Percentiles rank a stretch among this genome's conserved stretches.
Evolutionary conservation across 2,329 filamentous ascomycete species (phyloP).

Genomic region (Fusarium poae): DNA sequence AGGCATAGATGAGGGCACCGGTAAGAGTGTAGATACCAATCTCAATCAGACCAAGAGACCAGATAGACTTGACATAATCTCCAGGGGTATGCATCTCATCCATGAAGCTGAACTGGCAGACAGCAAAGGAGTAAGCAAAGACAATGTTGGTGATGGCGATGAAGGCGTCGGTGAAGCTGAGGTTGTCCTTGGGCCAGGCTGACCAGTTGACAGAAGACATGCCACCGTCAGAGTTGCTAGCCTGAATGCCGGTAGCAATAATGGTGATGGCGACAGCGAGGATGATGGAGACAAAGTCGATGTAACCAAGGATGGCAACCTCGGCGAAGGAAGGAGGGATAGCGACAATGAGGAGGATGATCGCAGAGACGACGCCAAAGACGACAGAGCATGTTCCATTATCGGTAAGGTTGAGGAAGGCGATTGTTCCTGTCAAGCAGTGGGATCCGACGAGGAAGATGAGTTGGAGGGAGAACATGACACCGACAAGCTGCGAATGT

Average conservation of each 20-base stretch:
- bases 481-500: constrained; percentile 62
- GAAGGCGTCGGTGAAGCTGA: constrained; percentile 68
- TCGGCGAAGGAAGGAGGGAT: constrained; percentile 64
- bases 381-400: constrained; percentile 63
- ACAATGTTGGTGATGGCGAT: constrained; percentile 76
- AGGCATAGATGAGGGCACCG: constrained; percentile 76
- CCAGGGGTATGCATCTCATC: constrained; percentile 65
- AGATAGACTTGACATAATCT: constrained; percentile 68
- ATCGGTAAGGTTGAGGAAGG: constrained; percentile 73
- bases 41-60: constrained; percentile 71
- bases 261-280: constrained; percentile 75
- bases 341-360: constrained; percentile 61
- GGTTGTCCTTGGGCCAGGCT: constrained; percentile 60
- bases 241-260: constrained; percentile 70
- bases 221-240: constrained; percentile 50
- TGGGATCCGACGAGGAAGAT: constrained; percentile 80
- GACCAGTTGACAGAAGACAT: constrained; percentile 56
- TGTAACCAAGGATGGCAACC: constrained; percentile 63
- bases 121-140: constrained; percentile 73
- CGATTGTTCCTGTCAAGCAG: constrained; percentile 76
- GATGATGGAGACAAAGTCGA: constrained; percentile 72
- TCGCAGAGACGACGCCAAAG: constrained; percentile 61
- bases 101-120: constrained; percentile 67
- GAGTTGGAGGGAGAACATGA: constrained; percentile 73
- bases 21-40: constrained; percentile 75